phyloP scores from a whole-genome alignment of 2,329 filamentous ascomycete species.

The Ceratocystis smalleyi region DNA sequence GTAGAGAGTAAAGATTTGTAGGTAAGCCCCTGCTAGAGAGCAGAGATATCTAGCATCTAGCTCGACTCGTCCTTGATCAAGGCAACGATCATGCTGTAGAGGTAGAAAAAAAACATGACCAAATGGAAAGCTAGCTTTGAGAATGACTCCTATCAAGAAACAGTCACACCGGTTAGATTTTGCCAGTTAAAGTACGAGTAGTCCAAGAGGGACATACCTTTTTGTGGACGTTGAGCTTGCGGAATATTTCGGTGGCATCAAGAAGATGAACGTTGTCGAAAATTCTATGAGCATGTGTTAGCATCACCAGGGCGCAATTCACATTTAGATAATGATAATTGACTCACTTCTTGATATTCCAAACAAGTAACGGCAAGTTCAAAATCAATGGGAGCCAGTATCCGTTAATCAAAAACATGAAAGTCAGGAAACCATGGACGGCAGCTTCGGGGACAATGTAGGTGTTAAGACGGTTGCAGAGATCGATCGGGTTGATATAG shows the following conservation, averaged over 20 bases:
- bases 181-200: not conserved
- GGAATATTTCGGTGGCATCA: slow-evolving; percentile 97
- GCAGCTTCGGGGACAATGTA: slow-evolving; percentile 98
- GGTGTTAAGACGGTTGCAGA: slow-evolving; percentile 99
- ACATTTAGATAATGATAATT: not conserved
- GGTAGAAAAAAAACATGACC: slow-evolving; percentile 99
- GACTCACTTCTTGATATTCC: slow-evolving; percentile 94
- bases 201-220: slow-evolving; percentile 44
- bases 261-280: slow-evolving; percentile 92
- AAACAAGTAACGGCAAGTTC: slow-evolving; percentile 80
- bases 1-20: not conserved
- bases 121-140: slow-evolving; percentile 98
- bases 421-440: slow-evolving; percentile 88
- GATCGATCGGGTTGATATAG: slow-evolving; percentile 99
- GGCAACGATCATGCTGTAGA: slow-evolving; percentile 96
- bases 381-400: slow-evolving; percentile 92
- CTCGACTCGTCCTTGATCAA: slow-evolving; percentile 88
- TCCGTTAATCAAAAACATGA: slow-evolving; percentile 93
- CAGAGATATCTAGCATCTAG: slow-evolving; percentile 48
- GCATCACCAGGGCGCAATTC: not conserved
- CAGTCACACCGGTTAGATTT: no score
- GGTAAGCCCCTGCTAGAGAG: not conserved
- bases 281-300: slow-evolving; percentile 45
- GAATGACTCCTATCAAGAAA: slow-evolving; percentile 66
- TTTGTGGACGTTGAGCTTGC: slow-evolving; percentile 97